Evolutionary conservation across 495 filamentous ascomycete species (phyloP), one percentile per base, ranked within the genome.

Genomic region (Filosporella fistucella): DNA sequence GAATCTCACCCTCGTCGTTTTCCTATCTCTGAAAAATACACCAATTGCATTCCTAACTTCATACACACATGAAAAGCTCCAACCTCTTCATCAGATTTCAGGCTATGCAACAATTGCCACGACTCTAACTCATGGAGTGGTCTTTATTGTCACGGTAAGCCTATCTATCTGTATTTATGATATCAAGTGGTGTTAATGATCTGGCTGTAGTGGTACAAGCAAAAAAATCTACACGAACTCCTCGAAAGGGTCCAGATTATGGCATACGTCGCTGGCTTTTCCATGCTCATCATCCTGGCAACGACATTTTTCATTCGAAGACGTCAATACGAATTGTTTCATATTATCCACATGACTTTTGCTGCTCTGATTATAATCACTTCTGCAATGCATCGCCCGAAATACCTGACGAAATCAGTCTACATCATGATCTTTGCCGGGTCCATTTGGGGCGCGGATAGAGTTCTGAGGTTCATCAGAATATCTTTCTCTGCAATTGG

Each of bases 61-160:
- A 16, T 74, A 75, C 36, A 81, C 79, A 3, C 80, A 84, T 53
- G 80, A 84, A 45, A 63, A 74, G 16, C 66, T 84, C 24, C 80
- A 81, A 47, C 68, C 70, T 22, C 70, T 84, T 14, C 80, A 84
- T 57, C 73, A 72, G 43, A 69, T 73, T 34, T 71, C 71, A 25
- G 79, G 80, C 29, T 78, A 78, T 49, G 71, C 71, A 11, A 76
- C 71, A 41, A 63, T 80, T 34, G 11, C 64, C 8, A 60, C 57
- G 17, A 55, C 68, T 41, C 53, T 76, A 22, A 24, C 74, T 10
- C 77, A 80, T 43, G 67, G 51, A 0, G 45, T 65, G 5, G 39
- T 73, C 17, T 78, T 72, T 56, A 59, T 71, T 12, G 54, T 57
- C 6, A 67, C 60, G 34, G 32, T 36, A 14, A 9, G 42, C 14